Conservation (phyloP, 805 yeast genomes). For the Starmerella asiatica region DNA sequence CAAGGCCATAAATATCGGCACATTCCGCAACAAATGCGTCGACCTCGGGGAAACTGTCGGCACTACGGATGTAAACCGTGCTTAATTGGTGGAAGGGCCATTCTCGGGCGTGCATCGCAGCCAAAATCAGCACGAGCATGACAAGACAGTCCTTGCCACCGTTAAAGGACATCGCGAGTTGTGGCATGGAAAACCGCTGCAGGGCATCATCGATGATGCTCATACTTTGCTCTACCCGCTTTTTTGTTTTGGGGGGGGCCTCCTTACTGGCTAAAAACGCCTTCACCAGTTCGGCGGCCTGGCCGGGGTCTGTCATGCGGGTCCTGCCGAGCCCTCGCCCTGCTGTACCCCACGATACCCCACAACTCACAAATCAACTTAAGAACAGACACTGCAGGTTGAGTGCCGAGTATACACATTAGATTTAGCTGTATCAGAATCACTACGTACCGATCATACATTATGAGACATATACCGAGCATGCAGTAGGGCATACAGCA, state of each 20-base stretch:
- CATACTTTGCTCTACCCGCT: slow-evolving; percentile 21
- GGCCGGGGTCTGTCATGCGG: neutral
- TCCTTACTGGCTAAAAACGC: slow-evolving; percentile 4
- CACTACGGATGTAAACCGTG: slow-evolving; percentile 65
- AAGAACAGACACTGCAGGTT: no score
- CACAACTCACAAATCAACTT: no score
- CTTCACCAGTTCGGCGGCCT: slow-evolving; percentile 2
- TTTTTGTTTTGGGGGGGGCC: slow-evolving; percentile 15
- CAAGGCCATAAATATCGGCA: slow-evolving; percentile 41
- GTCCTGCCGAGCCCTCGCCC: no score
- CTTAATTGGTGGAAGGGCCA: slow-evolving; percentile 12
- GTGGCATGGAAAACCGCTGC: slow-evolving; percentile 11
- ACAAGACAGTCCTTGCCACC: slow-evolving; percentile 97
- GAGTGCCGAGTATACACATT: no score
- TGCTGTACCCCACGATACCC: no score
- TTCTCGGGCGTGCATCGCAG: slow-evolving; percentile 27
- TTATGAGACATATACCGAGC: no score
- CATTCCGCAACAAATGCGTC: slow-evolving; percentile 50
- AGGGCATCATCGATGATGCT: slow-evolving; percentile 24
- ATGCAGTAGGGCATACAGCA: no score
- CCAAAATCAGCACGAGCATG: slow-evolving; percentile 60
- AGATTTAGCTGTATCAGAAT: no score
- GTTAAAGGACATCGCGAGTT: slow-evolving; percentile 64
- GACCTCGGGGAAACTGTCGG: slow-evolving; percentile 57
- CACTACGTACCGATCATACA: no score